Conservation (phyloP, 129 eudicot species). For the Saussurea involucrata region DNA sequence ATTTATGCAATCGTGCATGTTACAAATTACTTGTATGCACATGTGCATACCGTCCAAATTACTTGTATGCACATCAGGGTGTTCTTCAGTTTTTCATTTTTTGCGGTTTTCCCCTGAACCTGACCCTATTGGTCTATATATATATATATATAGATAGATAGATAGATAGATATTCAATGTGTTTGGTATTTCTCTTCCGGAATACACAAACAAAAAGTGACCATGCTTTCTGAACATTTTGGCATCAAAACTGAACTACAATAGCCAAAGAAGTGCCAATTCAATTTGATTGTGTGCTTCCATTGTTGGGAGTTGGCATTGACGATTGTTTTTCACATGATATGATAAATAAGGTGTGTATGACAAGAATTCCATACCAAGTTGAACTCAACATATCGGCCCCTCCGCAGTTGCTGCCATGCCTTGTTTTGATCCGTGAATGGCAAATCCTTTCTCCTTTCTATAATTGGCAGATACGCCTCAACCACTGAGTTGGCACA, state of each 20-base stretch:
- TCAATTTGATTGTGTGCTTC: not conserved
- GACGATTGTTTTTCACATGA: not conserved
- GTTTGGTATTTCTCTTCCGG: not conserved
- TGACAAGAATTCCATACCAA: slow-evolving; percentile 45
- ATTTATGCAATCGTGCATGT: no score
- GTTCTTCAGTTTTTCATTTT: no score
- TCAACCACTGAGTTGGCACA: slow-evolving; percentile 93
- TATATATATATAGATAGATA: no score
- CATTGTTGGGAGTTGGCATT: no score
- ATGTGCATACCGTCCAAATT: no score
- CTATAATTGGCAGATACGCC: slow-evolving; percentile 91
- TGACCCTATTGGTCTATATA: no score
- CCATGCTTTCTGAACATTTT: not conserved
- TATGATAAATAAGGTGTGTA: not conserved
- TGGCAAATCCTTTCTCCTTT: slow-evolving; percentile 87
- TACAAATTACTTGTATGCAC: no score
- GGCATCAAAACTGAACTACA: not conserved
- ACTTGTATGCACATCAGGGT: no score
- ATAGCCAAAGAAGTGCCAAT: not conserved
- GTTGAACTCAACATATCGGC: slow-evolving; percentile 96
- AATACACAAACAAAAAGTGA: not conserved
- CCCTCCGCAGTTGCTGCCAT: slow-evolving; percentile 95
- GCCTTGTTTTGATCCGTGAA: slow-evolving; percentile 81
- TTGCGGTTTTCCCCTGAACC: no score
- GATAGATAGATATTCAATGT: not conserved